Evolutionary conservation across 257 asterid species (phyloP), one percentile per base, ranked within the genome.

Genomic region (Solanum peruvianum): DNA sequence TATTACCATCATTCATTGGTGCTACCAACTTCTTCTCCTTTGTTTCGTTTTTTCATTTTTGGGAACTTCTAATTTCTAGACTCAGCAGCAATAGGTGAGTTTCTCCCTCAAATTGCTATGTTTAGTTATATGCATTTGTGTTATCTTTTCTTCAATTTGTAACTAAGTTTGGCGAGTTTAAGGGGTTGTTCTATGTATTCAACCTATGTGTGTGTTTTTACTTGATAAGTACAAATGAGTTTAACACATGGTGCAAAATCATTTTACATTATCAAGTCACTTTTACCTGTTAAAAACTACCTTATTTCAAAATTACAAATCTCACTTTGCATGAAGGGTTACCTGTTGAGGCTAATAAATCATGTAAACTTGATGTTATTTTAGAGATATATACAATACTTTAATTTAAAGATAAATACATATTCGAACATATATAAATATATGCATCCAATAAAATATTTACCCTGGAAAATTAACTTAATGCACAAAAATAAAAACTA

Each of bases 61-160:
- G 64, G 25, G 64, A 56, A 20, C 11, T 56, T 56, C 64, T 56
- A 56, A 56, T 56, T 56, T 56, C 25, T 56, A 23, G 21, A 72
- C n/a, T 18, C 98, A 92, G 86, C 95, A 96, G 82, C 94, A 93
- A 88, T 96, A 93, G 91, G 95, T 95, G 1, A 97, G 94, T 91
- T 91, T 94, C 76, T 88, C 92, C 20, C 82, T 95, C 89, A 95
- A 93, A 94, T 52, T 93, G 64, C 94, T 94, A 13, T 80, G 93
- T 72, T 71, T 94, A 90, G 76, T 94, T 25, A 88, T 96, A 84
- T 97, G 95, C 25, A 27, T 92, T 76, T 87, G 91, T 89, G 98
- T 95, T 76, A 89, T 96, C 83, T 87, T 92, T 81, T 91, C 95
- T 90, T 90, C 95, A 62, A 88, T 62, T 70, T 92, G 92, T 95